Conservation (phyloP, 352 stramenopile genomes). For the Phytophthora crassamura region DNA sequence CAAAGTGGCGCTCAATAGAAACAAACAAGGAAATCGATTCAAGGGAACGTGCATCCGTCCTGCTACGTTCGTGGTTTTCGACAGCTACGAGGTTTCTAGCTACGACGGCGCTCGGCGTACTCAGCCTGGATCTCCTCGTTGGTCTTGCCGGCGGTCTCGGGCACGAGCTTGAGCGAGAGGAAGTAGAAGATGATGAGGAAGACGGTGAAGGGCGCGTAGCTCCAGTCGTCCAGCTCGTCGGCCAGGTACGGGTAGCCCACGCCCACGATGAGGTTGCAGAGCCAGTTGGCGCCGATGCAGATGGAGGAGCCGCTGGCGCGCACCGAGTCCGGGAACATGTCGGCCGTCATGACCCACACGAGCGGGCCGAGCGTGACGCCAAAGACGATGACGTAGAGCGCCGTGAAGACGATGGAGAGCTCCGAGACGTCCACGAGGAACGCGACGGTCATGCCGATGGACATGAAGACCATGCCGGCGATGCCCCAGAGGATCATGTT, state of each 20-base stretch:
- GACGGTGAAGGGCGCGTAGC: constrained; percentile 41
- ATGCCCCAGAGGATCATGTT: constrained; percentile 28
- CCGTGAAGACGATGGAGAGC: constrained; percentile 50
- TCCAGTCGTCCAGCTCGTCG: constrained; percentile 39
- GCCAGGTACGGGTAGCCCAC: constrained; percentile 57
- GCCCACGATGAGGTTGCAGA: constrained; percentile 52
- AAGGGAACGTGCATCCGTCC: constrained; percentile 23
- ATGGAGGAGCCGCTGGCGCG: constrained; percentile 44
- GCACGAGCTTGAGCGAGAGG: constrained; percentile 32
- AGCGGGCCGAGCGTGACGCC: constrained; percentile 28
- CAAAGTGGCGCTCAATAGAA: constrained; percentile 19
- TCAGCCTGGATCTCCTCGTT: constrained; percentile 46
- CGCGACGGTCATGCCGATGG: constrained; percentile 21
- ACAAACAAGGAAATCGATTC: constrained; percentile 33
- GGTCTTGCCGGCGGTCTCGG: constrained; percentile 50
- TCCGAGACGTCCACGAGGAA: constrained; percentile 14
- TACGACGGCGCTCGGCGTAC: constrained; percentile 12
- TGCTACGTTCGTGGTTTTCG: constrained; percentile 1
- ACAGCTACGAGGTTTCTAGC: constrained; percentile 4
- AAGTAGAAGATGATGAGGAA: constrained; percentile 39
- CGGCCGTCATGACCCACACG: constrained; percentile 18
- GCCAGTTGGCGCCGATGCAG: constrained; percentile 51
- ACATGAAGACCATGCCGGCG: constrained; percentile 24
- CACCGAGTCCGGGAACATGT: constrained; percentile 28
- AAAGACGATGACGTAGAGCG: constrained; percentile 48